Conservation (phyloP, 1,139 yeast genomes). For the Spencermartinsiella ligniputridi region DNA sequence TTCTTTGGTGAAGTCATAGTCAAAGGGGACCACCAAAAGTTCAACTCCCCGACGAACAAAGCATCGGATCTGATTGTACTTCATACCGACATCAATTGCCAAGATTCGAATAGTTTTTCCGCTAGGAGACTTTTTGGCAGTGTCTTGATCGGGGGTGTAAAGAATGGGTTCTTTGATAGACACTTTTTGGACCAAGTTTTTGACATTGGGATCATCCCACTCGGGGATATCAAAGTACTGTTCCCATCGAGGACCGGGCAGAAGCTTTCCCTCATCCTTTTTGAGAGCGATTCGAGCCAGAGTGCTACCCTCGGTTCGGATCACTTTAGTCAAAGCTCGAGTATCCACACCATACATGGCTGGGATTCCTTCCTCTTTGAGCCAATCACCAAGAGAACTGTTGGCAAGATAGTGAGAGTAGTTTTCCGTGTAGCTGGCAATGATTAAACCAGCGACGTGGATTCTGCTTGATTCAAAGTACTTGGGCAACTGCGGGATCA, state of each 20-base stretch:
- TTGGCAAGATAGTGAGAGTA: slow-evolving; percentile 91
- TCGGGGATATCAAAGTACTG: slow-evolving; percentile 69
- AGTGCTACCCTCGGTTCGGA: slow-evolving; percentile 90
- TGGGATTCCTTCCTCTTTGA: slow-evolving; percentile 85
- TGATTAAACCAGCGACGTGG: slow-evolving; percentile 95
- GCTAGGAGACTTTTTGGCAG: slow-evolving; percentile 52
- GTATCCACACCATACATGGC: slow-evolving; percentile 98
- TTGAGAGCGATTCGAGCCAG: slow-evolving; percentile 77
- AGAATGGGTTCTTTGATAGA: slow-evolving; percentile 71
- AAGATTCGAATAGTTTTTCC: slow-evolving; percentile 79
- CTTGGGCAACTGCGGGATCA: slow-evolving; percentile 73
- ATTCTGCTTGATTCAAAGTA: slow-evolving; percentile 89
- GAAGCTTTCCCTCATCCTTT: slow-evolving; percentile 41
- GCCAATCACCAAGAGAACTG: slow-evolving; percentile 91
- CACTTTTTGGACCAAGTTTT: slow-evolving; percentile 89
- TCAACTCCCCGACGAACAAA: slow-evolving; percentile 96
- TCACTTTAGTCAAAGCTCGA: slow-evolving; percentile 86
- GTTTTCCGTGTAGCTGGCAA: slow-evolving; percentile 95
- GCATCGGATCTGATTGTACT: slow-evolving; percentile 95
- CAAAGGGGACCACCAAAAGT: slow-evolving; percentile 93
- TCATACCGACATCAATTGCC: slow-evolving; percentile 97
- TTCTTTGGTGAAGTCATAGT: slow-evolving; percentile 65
- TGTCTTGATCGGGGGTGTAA: slow-evolving; percentile 59
- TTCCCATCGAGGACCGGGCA: slow-evolving; percentile 51
- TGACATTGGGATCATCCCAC: slow-evolving; percentile 89